phyloP scores from a whole-genome alignment of 2,329 filamentous ascomycete species.

The Leptographium procerum region DNA sequence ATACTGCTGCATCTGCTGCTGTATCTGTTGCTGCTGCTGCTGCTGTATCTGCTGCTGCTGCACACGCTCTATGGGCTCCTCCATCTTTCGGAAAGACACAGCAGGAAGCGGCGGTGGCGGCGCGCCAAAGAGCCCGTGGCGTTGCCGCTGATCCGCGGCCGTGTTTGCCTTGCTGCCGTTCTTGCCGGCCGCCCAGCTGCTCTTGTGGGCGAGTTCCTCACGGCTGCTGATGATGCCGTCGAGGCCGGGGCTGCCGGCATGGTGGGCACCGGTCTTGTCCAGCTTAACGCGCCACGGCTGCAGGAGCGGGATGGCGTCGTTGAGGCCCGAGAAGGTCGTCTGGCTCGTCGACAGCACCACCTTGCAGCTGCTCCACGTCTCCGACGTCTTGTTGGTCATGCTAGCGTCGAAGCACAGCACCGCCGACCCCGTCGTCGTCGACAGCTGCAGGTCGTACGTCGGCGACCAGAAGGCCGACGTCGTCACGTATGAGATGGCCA shows the following conservation, averaged over 20 bases:
- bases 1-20: background rate
- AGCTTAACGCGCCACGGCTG: slow-evolving; percentile 46
- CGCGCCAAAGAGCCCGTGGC: background rate
- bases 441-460: slow-evolving; percentile 51
- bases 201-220: slow-evolving; percentile 25
- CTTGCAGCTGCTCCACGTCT: slow-evolving; percentile 51
- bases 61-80: no score
- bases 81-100: no score
- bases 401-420: slow-evolving; percentile 50
- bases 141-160: background rate
- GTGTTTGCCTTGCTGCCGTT: slow-evolving; percentile 1
- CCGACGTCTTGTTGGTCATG: slow-evolving; percentile 50
- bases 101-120: no score
- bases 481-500: slow-evolving; percentile 50
- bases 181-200: background rate
- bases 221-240: slow-evolving; percentile 25
- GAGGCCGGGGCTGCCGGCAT: background rate
- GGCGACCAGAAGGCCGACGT: slow-evolving; percentile 46
- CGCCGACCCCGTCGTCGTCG: slow-evolving; percentile 39
- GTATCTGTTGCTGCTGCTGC: no score
- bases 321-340: slow-evolving; percentile 42
- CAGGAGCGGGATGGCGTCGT: slow-evolving; percentile 43
- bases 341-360: slow-evolving; percentile 53
- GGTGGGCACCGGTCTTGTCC: slow-evolving; percentile 12
- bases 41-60: no score